Base-by-base conservation (phyloP, 129 eudicot genomes). In the Saposhnikovia divaricata region DNA sequence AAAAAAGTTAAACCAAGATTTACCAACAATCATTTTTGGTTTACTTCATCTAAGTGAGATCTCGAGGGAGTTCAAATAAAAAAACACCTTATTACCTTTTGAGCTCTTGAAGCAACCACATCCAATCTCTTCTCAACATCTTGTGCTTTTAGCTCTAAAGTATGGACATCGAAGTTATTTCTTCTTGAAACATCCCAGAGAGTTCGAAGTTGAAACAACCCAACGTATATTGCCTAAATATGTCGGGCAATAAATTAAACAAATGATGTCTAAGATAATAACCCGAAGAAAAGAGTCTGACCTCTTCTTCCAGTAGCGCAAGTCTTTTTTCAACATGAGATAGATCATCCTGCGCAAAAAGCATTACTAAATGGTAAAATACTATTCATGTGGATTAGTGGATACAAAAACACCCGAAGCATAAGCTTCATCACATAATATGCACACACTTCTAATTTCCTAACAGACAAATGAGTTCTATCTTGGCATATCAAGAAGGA, bases 241-340 rank as follows among this genome's bases (percentile, higher is more conserved):
- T 72, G 79, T 79, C 76, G 63, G 59, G 75, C 50, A 71, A 38
- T 50, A 18, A 19, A 80, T 13, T 70, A 9, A n/a, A 12, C 18
- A 72, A 47, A 77, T 57, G 73, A 71, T 27, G 21, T 48, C 51
- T 72, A 65, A 74, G 15, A 65, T 16, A 55, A 59, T 69, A n/a
- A 2, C 18, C 23, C 2, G 70, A 15, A 66, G 45, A 76, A 51
- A 25, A 84, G 84, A 27, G 80, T 39, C 25, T 69, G 31, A 94
- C 98, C 97, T 94, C 92, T 83, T 87, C 88, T 81, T 94, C 93
- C n/a, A 94, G 90, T 46, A 13, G 76, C 84, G 37, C 65, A 61
- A 91, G 63, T 90, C 83, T 87, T 84, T 84, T 77, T 44, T 87
- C 78, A 68, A 80, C 81, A 47, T 57, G 38, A 74, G 90, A 81